Evolutionary conservation across 257 asterid species (phyloP), one percentile per base, ranked within the genome.

Genomic region (Coffea eugenioides): DNA sequence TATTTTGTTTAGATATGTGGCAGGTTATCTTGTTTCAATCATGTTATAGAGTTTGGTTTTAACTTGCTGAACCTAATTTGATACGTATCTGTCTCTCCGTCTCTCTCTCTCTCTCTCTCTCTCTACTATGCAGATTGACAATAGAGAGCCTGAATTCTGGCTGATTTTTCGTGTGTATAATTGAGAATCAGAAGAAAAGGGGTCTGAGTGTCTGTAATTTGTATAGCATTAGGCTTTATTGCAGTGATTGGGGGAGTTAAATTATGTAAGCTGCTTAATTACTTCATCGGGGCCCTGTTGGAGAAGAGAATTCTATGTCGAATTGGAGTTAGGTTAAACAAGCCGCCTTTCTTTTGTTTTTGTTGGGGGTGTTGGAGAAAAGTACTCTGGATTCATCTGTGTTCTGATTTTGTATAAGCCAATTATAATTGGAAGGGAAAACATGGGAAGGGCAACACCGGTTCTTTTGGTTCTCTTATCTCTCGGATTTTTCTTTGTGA

Each of bases 371-470:
- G 69, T 64, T 64, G 69, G 69, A 64, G 16, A 64, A 9, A 64
- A 23, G 8, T 14, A 64, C 31, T 21, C 31, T 64, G 41, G 8
- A 15, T 64, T n/a, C 27, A n/a, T n/a, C 69, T 64, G 10, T 34
- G 13, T 27, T 64, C 15, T 10, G n/a, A 21, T 15, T 21, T 57
- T 13, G 43, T 25, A 15, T n/a, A 25, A 5, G 5, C 21, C 15
- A 3, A 3, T 79, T 67, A 76, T 80, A 72, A 27, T 59, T 5
- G 80, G 79, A 45, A 71, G 82, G 70, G 80, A 31, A 85, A 76
- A 46, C 20, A 85, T 90, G 95, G 85, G 87, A 74, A 84, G 64
- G 45, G 79, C 76, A 70, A 69, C 77, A 65, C 83, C 69, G 13
- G 11, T 82, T 23, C 70, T 87, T 68, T 76, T 86, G n/a, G 71